Evolutionary conservation across 169 alveolate species (phyloP).

Genomic region (Babesia ovis): DNA sequence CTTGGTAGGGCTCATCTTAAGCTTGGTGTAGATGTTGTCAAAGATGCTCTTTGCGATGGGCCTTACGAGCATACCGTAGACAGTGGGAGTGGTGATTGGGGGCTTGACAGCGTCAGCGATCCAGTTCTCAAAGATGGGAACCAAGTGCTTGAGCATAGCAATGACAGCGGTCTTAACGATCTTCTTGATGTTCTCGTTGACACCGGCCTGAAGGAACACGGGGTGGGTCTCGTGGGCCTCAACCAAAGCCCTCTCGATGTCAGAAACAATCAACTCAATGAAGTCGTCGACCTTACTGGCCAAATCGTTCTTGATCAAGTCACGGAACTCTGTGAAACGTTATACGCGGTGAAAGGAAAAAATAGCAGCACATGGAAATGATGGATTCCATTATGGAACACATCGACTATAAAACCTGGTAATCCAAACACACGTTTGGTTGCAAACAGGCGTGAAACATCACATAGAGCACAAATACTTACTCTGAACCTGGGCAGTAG

Average conservation of each 20-base stretch:
- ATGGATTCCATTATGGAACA: no score
- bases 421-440: background rate
- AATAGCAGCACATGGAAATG: no score
- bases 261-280: constrained; percentile 54
- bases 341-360: no score
- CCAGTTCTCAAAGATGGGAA: constrained; percentile 62
- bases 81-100: constrained; percentile 53
- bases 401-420: background rate
- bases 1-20: constrained; percentile 15
- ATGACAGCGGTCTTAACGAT: constrained; percentile 48
- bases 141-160: constrained; percentile 44
- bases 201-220: constrained; percentile 11
- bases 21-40: constrained; percentile 61
- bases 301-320: constrained; percentile 46
- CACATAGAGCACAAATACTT: no score
- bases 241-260: constrained; percentile 41
- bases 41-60: constrained; percentile 62
- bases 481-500: constrained; percentile 13
- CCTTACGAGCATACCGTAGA: constrained; percentile 53
- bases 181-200: constrained; percentile 38
- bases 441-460: background rate
- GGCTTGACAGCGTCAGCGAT: constrained; percentile 67
- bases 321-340: constrained; percentile 39
- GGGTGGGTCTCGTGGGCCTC: constrained; percentile 29
- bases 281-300: constrained; percentile 57